Base-by-base conservation (phyloP, 805 yeast genomes). In the Barnettozyma pratensis region DNA sequence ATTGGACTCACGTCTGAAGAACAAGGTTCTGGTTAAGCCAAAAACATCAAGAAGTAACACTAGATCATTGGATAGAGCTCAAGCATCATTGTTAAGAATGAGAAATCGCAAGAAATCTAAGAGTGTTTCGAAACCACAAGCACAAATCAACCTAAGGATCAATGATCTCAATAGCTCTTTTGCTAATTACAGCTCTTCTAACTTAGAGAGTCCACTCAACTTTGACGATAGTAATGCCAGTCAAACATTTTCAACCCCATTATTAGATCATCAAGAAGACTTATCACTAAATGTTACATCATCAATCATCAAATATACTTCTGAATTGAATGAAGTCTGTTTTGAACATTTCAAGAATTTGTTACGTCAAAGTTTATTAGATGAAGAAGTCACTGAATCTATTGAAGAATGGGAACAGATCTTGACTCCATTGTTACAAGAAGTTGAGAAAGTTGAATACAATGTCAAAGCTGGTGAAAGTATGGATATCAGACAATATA, bases 401-500 rank as follows among this genome's bases (percentile, higher is more conserved):
- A 11, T 31, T 7, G 74, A 70, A 1, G 62, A 66, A n/a, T 94
- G 98, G 98, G 67, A 70, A 3, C 55, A 59, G 0, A 72, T 76
- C 1, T 62, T 92, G 6, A 65, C 73, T 10, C 69, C 71, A 7
- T 72, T 81, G 6, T 63, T 90, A 11, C 68, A 74, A 29, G 71
- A 75, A 36, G 76, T 87, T 3, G 80, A 83, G 37, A 67, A 69
- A 14, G 72, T 91, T 4, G 83, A 81, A 44, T 73, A 82, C 8
- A 83, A 80, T 54, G 71, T 81, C 3, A 70, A 73, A 36, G 74
- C 79, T 30, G 85, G 88, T 5, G 92, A 85, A 52, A 83, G 84
- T 4, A 74, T 90, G 51, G 97, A 94, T 62, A 82, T 91, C 43
- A 76, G 92, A n/a, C 91, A 85, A 56, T 92, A 87, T 64, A 80